Base-by-base conservation (phyloP, 768 basidiomycete species). In the Lactarius vividus region DNA sequence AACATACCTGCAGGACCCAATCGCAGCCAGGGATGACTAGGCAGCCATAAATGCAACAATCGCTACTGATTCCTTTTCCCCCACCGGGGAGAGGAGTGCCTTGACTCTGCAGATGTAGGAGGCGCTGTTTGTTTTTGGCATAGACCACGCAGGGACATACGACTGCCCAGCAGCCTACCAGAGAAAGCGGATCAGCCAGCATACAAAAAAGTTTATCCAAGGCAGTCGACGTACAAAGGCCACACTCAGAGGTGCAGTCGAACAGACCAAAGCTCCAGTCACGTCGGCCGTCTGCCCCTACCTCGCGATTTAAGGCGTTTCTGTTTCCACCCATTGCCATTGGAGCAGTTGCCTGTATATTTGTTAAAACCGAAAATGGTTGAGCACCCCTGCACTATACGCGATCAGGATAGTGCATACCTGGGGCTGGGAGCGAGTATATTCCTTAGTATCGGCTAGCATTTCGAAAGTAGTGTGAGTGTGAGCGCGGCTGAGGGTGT, bases 141-240 rank as follows among this genome's bases (percentile, higher is more conserved):
- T 80, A 81, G 54, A 75, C 70, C 59, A 82, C 68, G 69, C 81
- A 82, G 1, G 82, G 81, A 72, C 75, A 79, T 69, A 71, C 82
- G 40, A 69, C 74, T 1, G 80, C 68, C 11, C 77, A 65, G 52
- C 77, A 63, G 67, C 75, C 81, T 81, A n/a, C 8, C 39, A 20
- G 23, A 9, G 23, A 13, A 46, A 63, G 28, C 26, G 0, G 6
- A 13, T 28, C 31, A 74, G 73, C 20, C 71, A 66, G 58, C 62
- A 68, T n/a, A 46, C 8, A 46, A 9, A n/a, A 23, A 2, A 46
- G 0, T 35, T 68, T 69, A 49, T 57, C 46, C 39, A 5, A 28
- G n/a, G 3, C 4, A 62, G 23, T 35, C 1, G 18, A 63, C 74
- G 7, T 66, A 75, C 76, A 76, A 33, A 74, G 73, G n/a, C 71